Base-by-base conservation (phyloP, 225 moss, liverwort and hornwort genomes). In the Antitrichia curtipendula region DNA sequence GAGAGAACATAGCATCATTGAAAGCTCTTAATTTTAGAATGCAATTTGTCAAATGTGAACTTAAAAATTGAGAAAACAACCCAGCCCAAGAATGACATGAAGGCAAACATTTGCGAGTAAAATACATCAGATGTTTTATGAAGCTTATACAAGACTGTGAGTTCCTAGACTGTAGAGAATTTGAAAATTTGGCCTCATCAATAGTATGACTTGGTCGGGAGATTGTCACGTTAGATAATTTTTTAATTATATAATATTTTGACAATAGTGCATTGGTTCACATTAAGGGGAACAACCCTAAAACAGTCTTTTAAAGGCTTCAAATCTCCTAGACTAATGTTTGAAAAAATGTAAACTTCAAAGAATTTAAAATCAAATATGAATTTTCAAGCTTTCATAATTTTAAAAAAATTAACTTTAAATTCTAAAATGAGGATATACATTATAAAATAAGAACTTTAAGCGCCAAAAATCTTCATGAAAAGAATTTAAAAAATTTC, bases 391-490 rank as follows among this genome's bases (percentile, higher is more conserved):
- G 12, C 0, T n/a, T 66, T 38, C 4, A 38, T 19, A n/a, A 22
- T 38, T n/a, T 22, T 6, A 20, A n/a, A 10, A 36, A 20, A n/a
- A n/a, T n/a, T 12, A 66, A 36, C 4, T 6, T 1, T 7, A 0
- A 18, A 66, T 22, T 22, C 7, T 66, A 7, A 38, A 38, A 66
- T 7, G 38, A 65, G 21, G 65, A 2, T 65, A 12, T 6, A 21
- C n/a, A 38, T 38, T 66, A 21, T 7, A n/a, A n/a, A 21, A 1
- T 12, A 21, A 12, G 12, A 66, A 4, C 12, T 21, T 38, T 4
- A 21, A 22, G 12, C 3, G 21, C 12, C 0, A 21, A n/a, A n/a
- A 66, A 66, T n/a, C 13, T 5, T 7, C 1, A 0, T 17, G 0
- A 19, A 19, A 19, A 10, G 32, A 65, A 50, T 50, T 29, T 3